A percentile compares a stretch with the other conserved stretches of the same genome.
These are phyloP conservation scores for Umbelopsis sp. DNA, from an alignment of 192 early-diverging fungal genomes.

Conservation along the genomic window DNA sequence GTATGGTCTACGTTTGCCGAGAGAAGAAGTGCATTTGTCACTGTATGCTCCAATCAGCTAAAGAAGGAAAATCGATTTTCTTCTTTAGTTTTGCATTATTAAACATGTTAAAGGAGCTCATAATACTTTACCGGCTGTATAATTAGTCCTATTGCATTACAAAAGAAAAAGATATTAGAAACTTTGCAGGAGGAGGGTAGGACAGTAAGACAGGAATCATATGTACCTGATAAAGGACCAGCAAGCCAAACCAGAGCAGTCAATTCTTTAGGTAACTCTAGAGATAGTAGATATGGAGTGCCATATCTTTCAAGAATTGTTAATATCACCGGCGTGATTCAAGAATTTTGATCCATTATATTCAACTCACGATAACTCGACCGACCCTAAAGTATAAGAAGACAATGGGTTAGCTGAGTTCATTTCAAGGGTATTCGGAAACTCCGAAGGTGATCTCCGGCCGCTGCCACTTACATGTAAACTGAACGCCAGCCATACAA, in stretches of 20 bases:
- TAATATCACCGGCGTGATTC: not conserved
- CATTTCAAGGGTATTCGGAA: not conserved
- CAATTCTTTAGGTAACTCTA: slow-evolving; percentile 58
- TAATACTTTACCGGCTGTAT: slow-evolving; percentile 45
- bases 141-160: slow-evolving; percentile 47
- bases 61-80: not conserved
- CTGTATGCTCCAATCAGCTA: slow-evolving; percentile 80
- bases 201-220: not conserved
- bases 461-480: slow-evolving; percentile 61
- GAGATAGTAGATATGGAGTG: slow-evolving; percentile 62
- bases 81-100: not conserved
- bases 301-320: slow-evolving; percentile 54
- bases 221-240: slow-evolving; percentile 60
- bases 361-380: slow-evolving; percentile 58
- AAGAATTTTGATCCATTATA: not conserved
- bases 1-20: slow-evolving; percentile 87
- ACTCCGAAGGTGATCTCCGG: not conserved
- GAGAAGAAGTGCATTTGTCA: slow-evolving; percentile 68
- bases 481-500: slow-evolving; percentile 69
- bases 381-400: slow-evolving; percentile 58
- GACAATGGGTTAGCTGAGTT: slow-evolving; percentile 6
- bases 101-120: not conserved
- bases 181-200: not conserved
- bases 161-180: slow-evolving; percentile 2
- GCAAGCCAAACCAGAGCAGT: slow-evolving; percentile 75